phyloP scores from a whole-genome alignment of 2,329 filamentous ascomycete genomes.

The Cryoendolithus antarcticus region DNA sequence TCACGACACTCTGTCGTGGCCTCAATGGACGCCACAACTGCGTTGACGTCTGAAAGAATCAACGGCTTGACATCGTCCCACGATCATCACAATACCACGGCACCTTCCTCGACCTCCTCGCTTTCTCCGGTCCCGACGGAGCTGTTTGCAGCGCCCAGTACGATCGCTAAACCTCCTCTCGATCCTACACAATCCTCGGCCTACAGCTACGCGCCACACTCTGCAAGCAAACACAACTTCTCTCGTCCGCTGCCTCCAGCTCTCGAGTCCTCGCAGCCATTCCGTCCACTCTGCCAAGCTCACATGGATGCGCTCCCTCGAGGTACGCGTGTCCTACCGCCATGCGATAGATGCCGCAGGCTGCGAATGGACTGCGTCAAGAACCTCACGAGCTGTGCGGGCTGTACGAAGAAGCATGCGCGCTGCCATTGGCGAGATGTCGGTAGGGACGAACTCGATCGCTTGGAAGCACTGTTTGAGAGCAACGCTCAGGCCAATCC shows the following conservation, averaged over 20 bases:
- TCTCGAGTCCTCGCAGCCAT: slow-evolving; percentile 24
- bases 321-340: slow-evolving; percentile 64
- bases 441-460: slow-evolving; percentile 52
- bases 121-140: slow-evolving; percentile 18
- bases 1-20: slow-evolving; percentile 2
- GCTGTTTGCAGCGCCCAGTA: slow-evolving; percentile 6
- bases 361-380: slow-evolving; percentile 74
- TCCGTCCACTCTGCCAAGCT: slow-evolving; percentile 28
- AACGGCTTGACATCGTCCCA: background rate
- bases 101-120: slow-evolving; percentile 9
- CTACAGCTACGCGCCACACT: slow-evolving; percentile 6
- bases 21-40: background rate
- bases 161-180: slow-evolving; percentile 6
- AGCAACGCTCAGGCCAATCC: no score
- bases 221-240: slow-evolving; percentile 23
- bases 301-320: slow-evolving; percentile 64
- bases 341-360: slow-evolving; percentile 71
- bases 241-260: slow-evolving; percentile 24
- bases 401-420: slow-evolving; percentile 81
- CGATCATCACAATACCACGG: slow-evolving; percentile 2
- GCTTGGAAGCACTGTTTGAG: slow-evolving; percentile 11
- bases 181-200: slow-evolving; percentile 3
- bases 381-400: slow-evolving; percentile 73
- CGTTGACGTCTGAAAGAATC: background rate
- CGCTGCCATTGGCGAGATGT: slow-evolving; percentile 78